Evolutionary conservation across 169 alveolate species (phyloP).

Genomic region (Cystoisospora suis): DNA sequence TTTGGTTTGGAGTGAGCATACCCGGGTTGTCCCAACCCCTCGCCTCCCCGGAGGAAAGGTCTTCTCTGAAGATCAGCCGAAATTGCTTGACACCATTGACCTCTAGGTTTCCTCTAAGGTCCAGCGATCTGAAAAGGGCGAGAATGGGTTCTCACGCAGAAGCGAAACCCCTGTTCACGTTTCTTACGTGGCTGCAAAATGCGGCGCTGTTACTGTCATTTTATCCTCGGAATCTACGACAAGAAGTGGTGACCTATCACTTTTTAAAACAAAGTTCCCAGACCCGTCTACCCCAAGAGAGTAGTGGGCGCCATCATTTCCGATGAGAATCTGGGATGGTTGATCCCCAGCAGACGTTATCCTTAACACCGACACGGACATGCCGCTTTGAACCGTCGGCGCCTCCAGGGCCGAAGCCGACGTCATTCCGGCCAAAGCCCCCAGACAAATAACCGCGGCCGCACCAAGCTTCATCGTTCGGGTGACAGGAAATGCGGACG

Average conservation of each 20-base stretch:
- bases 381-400: constrained; percentile 64
- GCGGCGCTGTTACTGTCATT: constrained; percentile 46
- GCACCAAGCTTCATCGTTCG: background rate
- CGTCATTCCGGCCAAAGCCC: background rate
- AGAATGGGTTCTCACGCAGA: background rate
- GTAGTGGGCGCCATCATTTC: constrained; percentile 44
- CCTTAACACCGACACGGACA: constrained; percentile 58
- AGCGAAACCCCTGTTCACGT: background rate
- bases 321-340: constrained; percentile 50
- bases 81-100: constrained; percentile 63
- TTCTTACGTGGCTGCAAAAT: constrained; percentile 32
- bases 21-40: constrained; percentile 70
- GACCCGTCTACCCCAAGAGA: constrained; percentile 43
- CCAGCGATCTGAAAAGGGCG: constrained; percentile 38
- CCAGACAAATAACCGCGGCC: constrained; percentile 20
- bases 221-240: constrained; percentile 49
- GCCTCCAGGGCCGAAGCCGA: constrained; percentile 24
- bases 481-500: background rate
- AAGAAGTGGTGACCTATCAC: constrained; percentile 39
- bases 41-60: constrained; percentile 58
- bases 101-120: constrained; percentile 50
- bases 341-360: constrained; percentile 57
- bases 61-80: constrained; percentile 61
- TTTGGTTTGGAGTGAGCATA: background rate
- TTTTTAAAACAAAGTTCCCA: constrained; percentile 43